Base-by-base conservation (phyloP, 2,329 filamentous ascomycete species). In the Aspergillus caelatus region DNA sequence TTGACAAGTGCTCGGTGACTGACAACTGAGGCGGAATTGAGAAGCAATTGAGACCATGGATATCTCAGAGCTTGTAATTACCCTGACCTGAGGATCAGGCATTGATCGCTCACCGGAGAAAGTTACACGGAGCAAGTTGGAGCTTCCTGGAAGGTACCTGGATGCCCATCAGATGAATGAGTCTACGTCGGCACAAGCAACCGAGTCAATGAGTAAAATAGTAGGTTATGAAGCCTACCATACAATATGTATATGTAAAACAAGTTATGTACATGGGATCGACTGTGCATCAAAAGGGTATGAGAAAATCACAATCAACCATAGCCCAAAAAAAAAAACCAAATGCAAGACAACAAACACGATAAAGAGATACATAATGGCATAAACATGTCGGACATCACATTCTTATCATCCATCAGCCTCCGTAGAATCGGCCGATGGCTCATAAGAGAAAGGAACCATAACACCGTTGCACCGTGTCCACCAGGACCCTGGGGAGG, bases 241-340 rank as follows among this genome's bases (percentile, higher is more conserved):
- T 34, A 57, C 64, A 53, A 52, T 34, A 52, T 53, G 61, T 74
- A 72, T 74, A 73, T 73, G 71, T 68, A 74, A 60, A 53, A 68
- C 62, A 68, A 60, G 62, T 63, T 75, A 76, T 76, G 70, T 76
- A 76, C 74, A 76, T 57, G 62, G 65, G 65, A 69, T 63, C 63
- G 57, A 67, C 65, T 65, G 62, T 68, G 64, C 65, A 62, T 57
- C 60, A 68, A 60, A 64, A 65, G 61, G 65, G 67, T 68, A 69
- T 66, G 67, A 54, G 28, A 8, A 64, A 60, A 66, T 63, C 61
- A 58, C 65, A 67, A 65, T 60, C 62, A 65, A 57, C 60, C 46
- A 65, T 64, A 60, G 54, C 61, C 56, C 57, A 57, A 50, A 46
- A 26, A 26, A 26, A 26, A 26, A 26, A 62, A 66, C 62, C 66